Evolutionary conservation across 306 rosid species (phyloP), one percentile per base, ranked within the genome.

Genomic region (Castanospermum australe): DNA sequence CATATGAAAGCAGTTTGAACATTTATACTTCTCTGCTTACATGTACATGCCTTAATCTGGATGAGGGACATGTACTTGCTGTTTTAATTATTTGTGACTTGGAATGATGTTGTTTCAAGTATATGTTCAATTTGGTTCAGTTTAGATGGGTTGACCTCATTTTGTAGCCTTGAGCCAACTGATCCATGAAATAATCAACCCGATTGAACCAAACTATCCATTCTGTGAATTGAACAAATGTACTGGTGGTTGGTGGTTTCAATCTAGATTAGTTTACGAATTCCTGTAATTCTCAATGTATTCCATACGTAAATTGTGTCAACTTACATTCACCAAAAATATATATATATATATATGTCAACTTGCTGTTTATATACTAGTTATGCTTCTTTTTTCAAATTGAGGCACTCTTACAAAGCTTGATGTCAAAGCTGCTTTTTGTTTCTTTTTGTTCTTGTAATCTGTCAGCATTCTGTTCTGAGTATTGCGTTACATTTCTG

Each of bases 231-330:
- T n/a, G 35, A 75, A 57, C 20, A 8, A 17, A 25, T 47, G 36
- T 4, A 68, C 28, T 28, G 38, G 73, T 48, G 50, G 69, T 54
- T 72, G 65, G 45, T 72, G 65, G 45, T 79, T 50, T 82, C 73
- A 48, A 5, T 30, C 76, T 60, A 30, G 17, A 52, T 67, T 57
- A 72, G 21, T 30, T 45, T 69, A 51, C 39, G 20, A 45, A 52
- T n/a, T 15, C 45, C 56, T 13, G 32, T 65, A 28, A 33, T 47
- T 20, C 12, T 71, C 55, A 51, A 48, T 32, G 24, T 54, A 55
- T 20, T 12, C 24, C 42, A 52, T 62, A 52, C 69, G 15, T 32
- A 15, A 33, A 67, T 68, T 39, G 62, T 69, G 41, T 33, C 24
- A 42, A 41, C 48, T 48, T 60, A 2, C 82, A n/a, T n/a, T n/a